Evolutionary conservation across 148 eudicot genomes (phyloP).

Genomic region (Beta vulgaris): DNA sequence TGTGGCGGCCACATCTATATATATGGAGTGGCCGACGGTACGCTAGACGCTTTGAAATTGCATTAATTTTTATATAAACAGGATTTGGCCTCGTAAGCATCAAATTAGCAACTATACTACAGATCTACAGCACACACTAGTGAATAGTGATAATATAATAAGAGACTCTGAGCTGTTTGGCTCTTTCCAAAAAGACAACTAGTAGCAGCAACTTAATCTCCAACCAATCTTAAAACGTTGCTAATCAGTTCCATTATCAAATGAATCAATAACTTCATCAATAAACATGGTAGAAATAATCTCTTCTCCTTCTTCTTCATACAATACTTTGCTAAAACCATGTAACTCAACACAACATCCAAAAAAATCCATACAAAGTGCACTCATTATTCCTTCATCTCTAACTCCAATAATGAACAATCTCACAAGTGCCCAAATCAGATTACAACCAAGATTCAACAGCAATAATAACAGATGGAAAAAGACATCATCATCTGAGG

Average conservation of each 20-base stretch:
- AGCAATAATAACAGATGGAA: constrained; percentile 19
- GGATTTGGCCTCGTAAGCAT: neutral
- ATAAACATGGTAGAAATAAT: constrained; percentile 11
- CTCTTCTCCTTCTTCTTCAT: neutral
- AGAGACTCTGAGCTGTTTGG: neutral
- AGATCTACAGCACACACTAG: no score
- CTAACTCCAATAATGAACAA: neutral
- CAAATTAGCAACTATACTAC: neutral
- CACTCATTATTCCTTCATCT: neutral
- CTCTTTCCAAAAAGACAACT: neutral
- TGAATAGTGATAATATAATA: no score
- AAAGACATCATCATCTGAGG: no score
- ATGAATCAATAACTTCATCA: neutral
- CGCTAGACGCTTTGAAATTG: no score
- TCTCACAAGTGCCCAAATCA: constrained; percentile 19
- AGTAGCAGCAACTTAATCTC: neutral
- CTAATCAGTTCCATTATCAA: neutral
- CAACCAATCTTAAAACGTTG: neutral
- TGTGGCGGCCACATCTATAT: no score
- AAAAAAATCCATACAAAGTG: no score
- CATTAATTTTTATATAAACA: no score
- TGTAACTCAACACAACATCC: neutral
- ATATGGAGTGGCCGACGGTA: no score
- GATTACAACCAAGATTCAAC: neutral
- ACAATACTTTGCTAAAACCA: constrained; percentile 12